Evolutionary conservation across 2,329 filamentous ascomycete species (phyloP).

Genomic region (Pseudodiploospora longispora): DNA sequence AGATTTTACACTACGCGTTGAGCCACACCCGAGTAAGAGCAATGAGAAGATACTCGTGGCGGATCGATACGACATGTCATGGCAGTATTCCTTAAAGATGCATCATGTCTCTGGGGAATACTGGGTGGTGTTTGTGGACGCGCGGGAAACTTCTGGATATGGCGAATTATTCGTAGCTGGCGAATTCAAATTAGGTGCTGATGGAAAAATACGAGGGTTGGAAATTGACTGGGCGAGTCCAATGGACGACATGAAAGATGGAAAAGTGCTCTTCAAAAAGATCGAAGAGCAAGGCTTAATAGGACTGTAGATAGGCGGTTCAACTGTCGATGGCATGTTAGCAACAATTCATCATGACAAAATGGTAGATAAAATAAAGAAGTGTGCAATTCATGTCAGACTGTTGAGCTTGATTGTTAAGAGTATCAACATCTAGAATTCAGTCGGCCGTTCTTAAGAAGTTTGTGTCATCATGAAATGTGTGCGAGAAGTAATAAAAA

Average conservation of each 20-base stretch:
- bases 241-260: slow-evolving; percentile 8
- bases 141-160: not conserved
- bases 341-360: slow-evolving; percentile 5
- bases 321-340: slow-evolving; percentile 15
- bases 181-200: slow-evolving; percentile 9
- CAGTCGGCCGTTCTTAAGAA: slow-evolving; percentile 61
- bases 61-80: slow-evolving; percentile 16
- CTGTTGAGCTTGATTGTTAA: slow-evolving; percentile 58
- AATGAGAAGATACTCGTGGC: slow-evolving; percentile 15
- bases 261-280: slow-evolving; percentile 9
- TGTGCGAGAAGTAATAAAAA: slow-evolving; percentile 8
- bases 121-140: slow-evolving; percentile 15
- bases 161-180: slow-evolving; percentile 5
- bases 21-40: slow-evolving; percentile 8
- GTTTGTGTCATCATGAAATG: slow-evolving; percentile 45
- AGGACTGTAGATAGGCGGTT: not conserved
- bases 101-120: slow-evolving; percentile 20
- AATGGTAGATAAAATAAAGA: slow-evolving; percentile 3
- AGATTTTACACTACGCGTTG: slow-evolving; percentile 12
- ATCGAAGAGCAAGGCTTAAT: not conserved
- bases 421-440: slow-evolving; percentile 48
- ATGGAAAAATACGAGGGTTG: slow-evolving; percentile 3
- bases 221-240: slow-evolving; percentile 3
- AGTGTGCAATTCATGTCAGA: slow-evolving; percentile 35
- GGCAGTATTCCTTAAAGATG: slow-evolving; percentile 14